Evolutionary conservation across 441 rosid species (phyloP).

Genomic region (Monsonia emarginata): DNA sequence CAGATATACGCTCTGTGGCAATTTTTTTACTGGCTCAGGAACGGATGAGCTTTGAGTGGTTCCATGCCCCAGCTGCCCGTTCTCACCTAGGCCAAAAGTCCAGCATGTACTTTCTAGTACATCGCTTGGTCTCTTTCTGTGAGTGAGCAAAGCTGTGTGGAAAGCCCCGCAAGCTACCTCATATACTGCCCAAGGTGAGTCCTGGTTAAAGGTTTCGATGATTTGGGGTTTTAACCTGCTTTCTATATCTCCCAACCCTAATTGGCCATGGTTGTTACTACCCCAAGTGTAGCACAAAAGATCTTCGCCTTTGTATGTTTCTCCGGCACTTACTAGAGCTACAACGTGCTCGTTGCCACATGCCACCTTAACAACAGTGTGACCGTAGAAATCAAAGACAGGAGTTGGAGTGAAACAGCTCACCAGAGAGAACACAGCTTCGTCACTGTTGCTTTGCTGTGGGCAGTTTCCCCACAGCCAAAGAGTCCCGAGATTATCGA

Average conservation of each 20-base stretch:
- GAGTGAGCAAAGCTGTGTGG: constrained; percentile 72
- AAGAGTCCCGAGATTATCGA: constrained; percentile 56
- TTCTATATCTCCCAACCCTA: constrained; percentile 67
- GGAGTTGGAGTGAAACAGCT: constrained; percentile 47
- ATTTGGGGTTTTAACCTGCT: constrained; percentile 48
- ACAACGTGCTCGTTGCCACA: constrained; percentile 81
- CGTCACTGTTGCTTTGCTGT: constrained; percentile 24
- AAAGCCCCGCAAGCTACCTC: constrained; percentile 78
- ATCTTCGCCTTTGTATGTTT: constrained; percentile 34
- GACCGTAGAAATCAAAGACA: constrained; percentile 52
- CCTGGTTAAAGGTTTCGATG: constrained; percentile 40
- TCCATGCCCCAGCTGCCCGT: constrained; percentile 84
- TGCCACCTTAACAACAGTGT: constrained; percentile 72
- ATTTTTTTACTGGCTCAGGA: constrained; percentile 56
- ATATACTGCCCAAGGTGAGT: constrained; percentile 46
- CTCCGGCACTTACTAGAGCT: constrained; percentile 54
- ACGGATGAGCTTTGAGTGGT: constrained; percentile 38
- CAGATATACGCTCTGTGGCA: constrained; percentile 40
- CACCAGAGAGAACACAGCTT: constrained; percentile 32
- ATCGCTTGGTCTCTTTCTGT: constrained; percentile 37
- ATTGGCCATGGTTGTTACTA: constrained; percentile 56
- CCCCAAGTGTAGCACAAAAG: constrained; percentile 78
- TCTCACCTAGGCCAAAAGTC: constrained; percentile 87
- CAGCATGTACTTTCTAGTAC: constrained; percentile 49
- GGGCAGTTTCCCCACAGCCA: constrained; percentile 96